Evolutionary conservation across 768 basidiomycete species (phyloP).

Genomic region (Termitomyces sp.): DNA sequence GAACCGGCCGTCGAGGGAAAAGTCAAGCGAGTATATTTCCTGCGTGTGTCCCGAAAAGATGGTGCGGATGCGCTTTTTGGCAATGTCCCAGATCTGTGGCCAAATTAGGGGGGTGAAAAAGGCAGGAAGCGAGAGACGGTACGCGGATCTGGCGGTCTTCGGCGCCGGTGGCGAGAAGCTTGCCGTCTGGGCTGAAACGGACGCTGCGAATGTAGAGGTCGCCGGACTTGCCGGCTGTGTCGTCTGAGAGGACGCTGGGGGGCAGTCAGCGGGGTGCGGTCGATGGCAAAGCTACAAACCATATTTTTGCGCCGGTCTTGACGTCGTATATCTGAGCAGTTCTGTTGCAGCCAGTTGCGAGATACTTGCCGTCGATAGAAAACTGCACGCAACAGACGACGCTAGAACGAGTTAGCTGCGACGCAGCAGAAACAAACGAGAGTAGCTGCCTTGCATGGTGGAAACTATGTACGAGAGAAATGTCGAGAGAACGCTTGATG

Average conservation of each 20-base stretch:
- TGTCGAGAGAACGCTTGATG: constrained; percentile 56
- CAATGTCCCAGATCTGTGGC: constrained; percentile 86
- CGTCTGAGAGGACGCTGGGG: constrained; percentile 24
- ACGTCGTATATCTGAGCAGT: constrained; percentile 97
- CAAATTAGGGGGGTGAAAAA: neutral
- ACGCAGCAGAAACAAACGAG: too few relatives aligned
- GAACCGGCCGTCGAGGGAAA: too few relatives aligned
- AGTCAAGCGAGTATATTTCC: constrained; percentile 89
- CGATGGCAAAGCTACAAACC: constrained; percentile 40
- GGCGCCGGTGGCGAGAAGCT: too few relatives aligned
- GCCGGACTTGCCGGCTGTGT: constrained; percentile 45
- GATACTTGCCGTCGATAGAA: too few relatives aligned
- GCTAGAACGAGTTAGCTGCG: too few relatives aligned
- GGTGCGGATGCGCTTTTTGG: constrained; percentile 68
- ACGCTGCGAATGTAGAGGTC: constrained; percentile 15
- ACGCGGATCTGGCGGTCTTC: too few relatives aligned
- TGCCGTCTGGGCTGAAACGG: too few relatives aligned
- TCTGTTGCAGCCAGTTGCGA: constrained; percentile 90
- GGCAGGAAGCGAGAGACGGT: too few relatives aligned
- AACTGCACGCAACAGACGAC: too few relatives aligned
- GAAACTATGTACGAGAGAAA: too few relatives aligned
- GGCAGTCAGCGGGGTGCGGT: neutral
- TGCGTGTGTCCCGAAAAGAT: constrained; percentile 85
- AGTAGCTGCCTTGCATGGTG: too few relatives aligned
- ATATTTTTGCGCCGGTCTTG: constrained; percentile 78